Percentiles rank a stretch among this genome's conserved stretches.
These are phyloP conservation scores for Candolleomyces eurysporus DNA, from an alignment of 768 basidiomycete genomes.

Conservation along the genomic window DNA sequence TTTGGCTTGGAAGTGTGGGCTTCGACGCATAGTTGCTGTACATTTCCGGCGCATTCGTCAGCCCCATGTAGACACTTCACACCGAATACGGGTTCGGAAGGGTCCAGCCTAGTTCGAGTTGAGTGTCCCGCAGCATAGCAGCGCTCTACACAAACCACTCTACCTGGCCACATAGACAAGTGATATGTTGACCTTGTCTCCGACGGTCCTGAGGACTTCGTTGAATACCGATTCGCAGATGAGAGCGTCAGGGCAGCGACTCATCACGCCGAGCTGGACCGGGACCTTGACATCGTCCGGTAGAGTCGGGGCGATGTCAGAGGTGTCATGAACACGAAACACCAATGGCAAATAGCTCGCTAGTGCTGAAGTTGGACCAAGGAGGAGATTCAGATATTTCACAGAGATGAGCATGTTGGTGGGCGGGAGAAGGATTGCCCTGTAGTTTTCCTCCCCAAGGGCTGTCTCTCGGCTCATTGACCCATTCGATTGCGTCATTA, in stretches of 20 bases:
- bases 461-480: neutral
- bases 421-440: neutral
- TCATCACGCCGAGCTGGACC: constrained; percentile 53
- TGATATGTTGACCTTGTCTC: constrained; percentile 63
- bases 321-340: neutral
- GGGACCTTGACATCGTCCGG: constrained; percentile 37
- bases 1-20: constrained; percentile 51
- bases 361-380: constrained; percentile 1
- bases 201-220: constrained; percentile 60
- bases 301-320: neutral
- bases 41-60: constrained; percentile 83
- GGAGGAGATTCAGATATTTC: neutral
- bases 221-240: constrained; percentile 79
- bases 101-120: constrained; percentile 47
- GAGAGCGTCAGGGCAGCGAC: constrained; percentile 75
- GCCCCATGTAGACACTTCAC: constrained; percentile 78
- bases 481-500: constrained; percentile 24
- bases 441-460: neutral
- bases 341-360: constrained; percentile 5
- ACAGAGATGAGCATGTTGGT: constrained; percentile 7
- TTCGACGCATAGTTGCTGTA: constrained; percentile 81
- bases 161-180: constrained; percentile 76
- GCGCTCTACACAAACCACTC: constrained; percentile 19
- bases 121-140: neutral
- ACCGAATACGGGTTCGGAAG: constrained; percentile 71